Conservation (phyloP, 2,329 filamentous ascomycete genomes). For the Phaeomoniella chlamydospora region DNA sequence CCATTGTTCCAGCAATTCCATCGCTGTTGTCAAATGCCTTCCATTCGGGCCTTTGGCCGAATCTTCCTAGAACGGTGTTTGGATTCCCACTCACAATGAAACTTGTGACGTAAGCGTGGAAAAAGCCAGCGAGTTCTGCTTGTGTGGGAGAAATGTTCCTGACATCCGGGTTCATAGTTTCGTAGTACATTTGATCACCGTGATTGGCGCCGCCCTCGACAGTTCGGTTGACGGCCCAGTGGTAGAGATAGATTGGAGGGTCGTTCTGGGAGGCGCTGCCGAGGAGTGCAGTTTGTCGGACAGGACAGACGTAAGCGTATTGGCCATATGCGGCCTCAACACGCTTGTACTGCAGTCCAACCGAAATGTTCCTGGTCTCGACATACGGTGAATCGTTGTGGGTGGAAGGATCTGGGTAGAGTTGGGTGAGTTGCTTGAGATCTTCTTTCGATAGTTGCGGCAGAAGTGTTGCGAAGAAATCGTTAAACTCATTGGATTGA, state of each 20-base stretch:
- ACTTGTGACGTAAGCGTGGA: slow-evolving; percentile 34
- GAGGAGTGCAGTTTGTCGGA: slow-evolving; percentile 28
- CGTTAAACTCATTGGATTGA: slow-evolving; percentile 42
- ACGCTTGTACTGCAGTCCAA: slow-evolving; percentile 39
- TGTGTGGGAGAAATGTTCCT: slow-evolving; percentile 22
- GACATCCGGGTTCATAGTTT: slow-evolving; percentile 24
- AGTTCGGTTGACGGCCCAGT: slow-evolving; percentile 35
- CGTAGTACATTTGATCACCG: slow-evolving; percentile 34
- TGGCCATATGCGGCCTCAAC: slow-evolving; percentile 33
- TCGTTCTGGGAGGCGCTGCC: slow-evolving; percentile 4
- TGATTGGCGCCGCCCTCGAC: slow-evolving; percentile 31
- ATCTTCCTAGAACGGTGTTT: slow-evolving; percentile 14
- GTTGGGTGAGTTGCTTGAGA: slow-evolving; percentile 29
- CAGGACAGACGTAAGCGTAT: slow-evolving; percentile 34
- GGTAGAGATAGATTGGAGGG: slow-evolving; percentile 34
- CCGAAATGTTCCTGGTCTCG: slow-evolving; percentile 12
- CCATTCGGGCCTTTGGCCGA: slow-evolving; percentile 20
- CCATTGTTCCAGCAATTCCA: slow-evolving; percentile 21
- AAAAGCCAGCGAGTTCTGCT: slow-evolving; percentile 23
- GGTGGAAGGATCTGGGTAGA: slow-evolving; percentile 48
- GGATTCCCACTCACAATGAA: slow-evolving; percentile 34
- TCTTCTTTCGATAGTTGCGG: slow-evolving; percentile 32
- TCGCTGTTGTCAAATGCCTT: slow-evolving; percentile 13
- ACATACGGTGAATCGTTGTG: slow-evolving; percentile 25
- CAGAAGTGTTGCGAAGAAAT: slow-evolving; percentile 48